Evolutionary conservation across 768 basidiomycete species (phyloP), one percentile per base, ranked within the genome.

Genomic region (Infundibulicybe gibba): DNA sequence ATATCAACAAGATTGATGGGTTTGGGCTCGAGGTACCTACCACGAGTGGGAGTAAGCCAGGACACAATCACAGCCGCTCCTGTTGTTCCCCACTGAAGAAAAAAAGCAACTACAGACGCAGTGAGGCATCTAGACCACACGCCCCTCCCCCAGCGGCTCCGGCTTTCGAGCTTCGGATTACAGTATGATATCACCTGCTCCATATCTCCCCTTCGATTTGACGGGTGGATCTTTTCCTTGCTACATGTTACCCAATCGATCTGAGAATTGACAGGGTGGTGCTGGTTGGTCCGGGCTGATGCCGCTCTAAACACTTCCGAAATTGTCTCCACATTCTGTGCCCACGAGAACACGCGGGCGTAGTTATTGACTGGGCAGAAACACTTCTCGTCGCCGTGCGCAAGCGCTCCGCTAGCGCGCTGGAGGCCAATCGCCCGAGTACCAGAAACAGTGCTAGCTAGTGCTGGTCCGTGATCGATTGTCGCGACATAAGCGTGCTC

Each of bases 51-150:
- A 16, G 56, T 59, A 34, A 41, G 51, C 37, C 50, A 59, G n/a
- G 49, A 46, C 14, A 55, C 53, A 16, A 63, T 35, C 17, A 59
- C 40, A 14, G 61, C 57, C 32, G 54, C 55, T 3, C 59, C 59
- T 6, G 57, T 52, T 6, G 61, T 62, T 2, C 61, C 61, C 61
- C 61, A 62, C 42, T 58, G 57, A 17, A 60, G 45, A 30, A 53
- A 43, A 3, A 60, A 40, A 21, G 54, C 61, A n/a, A 54, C 32
- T 14, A 35, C n/a, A 6, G 52, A 52, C 2, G 55, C 48, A 6
- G 51, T 31, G 31, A 49, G 1, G 30, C 54, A 52, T 14, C 55
- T 43, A 13, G 48, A 50, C 11, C 54, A 30, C 2, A 52, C 37
- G 20, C 54, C 41, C 19, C 45, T 41, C 0, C 50, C 52, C 49